These are phyloP conservation scores for Hypsizygus ulmarius DNA, from an alignment of 1,284 basidiomycete genomes.

Conservation along the genomic window DNA sequence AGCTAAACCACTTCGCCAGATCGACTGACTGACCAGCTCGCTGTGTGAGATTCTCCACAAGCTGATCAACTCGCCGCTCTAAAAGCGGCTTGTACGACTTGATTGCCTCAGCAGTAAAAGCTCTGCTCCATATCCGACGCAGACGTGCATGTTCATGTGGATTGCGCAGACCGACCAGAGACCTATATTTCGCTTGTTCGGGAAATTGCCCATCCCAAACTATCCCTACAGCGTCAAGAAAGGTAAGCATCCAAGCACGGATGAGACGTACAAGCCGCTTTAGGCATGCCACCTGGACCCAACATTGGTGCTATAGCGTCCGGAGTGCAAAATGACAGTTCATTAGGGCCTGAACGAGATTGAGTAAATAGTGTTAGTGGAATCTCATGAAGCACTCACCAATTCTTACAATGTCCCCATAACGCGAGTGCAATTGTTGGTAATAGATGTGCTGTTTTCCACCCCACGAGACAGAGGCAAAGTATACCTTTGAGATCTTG, in stretches of 20 bases:
- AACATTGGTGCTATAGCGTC: constrained; percentile 28
- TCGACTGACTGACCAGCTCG: constrained; percentile 22
- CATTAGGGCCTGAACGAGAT: constrained; percentile 31
- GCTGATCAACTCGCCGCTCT: constrained; percentile 29
- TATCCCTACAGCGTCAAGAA: constrained; percentile 5
- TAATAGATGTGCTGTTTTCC: constrained; percentile 23
- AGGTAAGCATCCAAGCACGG: background rate
- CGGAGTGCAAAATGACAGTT: constrained; percentile 30
- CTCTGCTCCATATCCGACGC: constrained; percentile 42
- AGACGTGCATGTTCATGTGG: constrained; percentile 34
- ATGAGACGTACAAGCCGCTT: constrained; percentile 31
- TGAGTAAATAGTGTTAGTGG: background rate
- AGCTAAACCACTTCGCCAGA: constrained; percentile 33
- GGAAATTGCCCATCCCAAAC: constrained; percentile 24
- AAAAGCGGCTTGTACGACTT: constrained; percentile 38
- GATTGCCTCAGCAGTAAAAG: constrained; percentile 36
- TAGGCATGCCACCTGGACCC: constrained; percentile 31
- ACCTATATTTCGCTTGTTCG: constrained; percentile 15
- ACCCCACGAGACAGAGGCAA: constrained; percentile 12
- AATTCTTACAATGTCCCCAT: constrained; percentile 24
- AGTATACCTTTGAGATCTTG: constrained; percentile 20
- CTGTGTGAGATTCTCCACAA: constrained; percentile 29
- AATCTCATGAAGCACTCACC: constrained; percentile 6
- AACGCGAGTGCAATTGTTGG: constrained; percentile 21
- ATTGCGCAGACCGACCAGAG: constrained; percentile 32